These are phyloP conservation scores for Phytophthora idaei DNA, from an alignment of 352 stramenopile species.

Conservation along the genomic window DNA sequence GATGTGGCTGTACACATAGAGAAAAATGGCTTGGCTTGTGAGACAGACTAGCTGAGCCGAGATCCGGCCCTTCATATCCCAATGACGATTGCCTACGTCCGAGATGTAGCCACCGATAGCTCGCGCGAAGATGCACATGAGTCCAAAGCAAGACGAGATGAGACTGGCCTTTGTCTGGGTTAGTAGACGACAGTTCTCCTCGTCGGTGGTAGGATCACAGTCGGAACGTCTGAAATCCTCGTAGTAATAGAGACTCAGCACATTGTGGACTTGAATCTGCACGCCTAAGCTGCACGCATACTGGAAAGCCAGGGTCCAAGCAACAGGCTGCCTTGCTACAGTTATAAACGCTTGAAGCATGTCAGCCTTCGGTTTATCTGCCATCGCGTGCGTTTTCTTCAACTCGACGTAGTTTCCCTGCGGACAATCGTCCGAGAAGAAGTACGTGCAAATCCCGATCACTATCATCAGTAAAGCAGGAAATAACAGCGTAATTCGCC, in stretches of 20 bases:
- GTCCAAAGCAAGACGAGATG: constrained; percentile 92
- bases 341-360: constrained; percentile 39
- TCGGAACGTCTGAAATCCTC: constrained; percentile 75
- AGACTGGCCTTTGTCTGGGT: constrained; percentile 43
- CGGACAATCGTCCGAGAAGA: constrained; percentile 32
- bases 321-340: constrained; percentile 54
- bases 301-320: constrained; percentile 68
- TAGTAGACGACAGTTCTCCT: constrained; percentile 31
- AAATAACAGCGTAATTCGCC: constrained; percentile 88
- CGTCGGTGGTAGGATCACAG: constrained; percentile 32
- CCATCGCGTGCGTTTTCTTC: constrained; percentile 28
- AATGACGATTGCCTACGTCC: constrained; percentile 75
- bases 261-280: constrained; percentile 95
- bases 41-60: constrained; percentile 77
- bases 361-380: constrained; percentile 16
- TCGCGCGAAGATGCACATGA: constrained; percentile 94
- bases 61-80: constrained; percentile 90
- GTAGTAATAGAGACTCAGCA: constrained; percentile 90
- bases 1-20: constrained; percentile 86
- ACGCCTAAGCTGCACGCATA: constrained; percentile 90
- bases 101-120: constrained; percentile 85
- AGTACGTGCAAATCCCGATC: constrained; percentile 48
- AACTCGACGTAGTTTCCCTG: constrained; percentile 25
- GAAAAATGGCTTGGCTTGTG: constrained; percentile 67
- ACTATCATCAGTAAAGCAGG: constrained; percentile 84